Evolutionary conservation across 1,284 basidiomycete genomes (phyloP).

Genomic region (Tilletia walkeri): DNA sequence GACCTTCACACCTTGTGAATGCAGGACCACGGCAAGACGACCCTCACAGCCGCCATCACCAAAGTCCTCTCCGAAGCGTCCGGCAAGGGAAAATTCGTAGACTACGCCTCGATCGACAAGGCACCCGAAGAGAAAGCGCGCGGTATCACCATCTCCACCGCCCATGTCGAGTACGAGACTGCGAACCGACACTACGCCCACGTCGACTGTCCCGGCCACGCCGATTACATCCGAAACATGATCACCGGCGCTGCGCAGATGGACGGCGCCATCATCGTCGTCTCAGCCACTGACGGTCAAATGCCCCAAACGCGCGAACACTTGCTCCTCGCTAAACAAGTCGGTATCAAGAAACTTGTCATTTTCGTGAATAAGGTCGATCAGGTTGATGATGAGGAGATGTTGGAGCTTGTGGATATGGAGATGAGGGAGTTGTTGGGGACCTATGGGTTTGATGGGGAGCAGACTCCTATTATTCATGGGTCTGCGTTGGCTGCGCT

Average conservation of each 20-base stretch:
- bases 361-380: constrained; percentile 99
- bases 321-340: constrained; percentile 92
- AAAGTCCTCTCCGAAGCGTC: constrained; percentile 79
- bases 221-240: constrained; percentile 73
- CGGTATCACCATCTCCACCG: constrained; percentile 88
- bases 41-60: constrained; percentile 96
- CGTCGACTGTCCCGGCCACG: constrained; percentile 86
- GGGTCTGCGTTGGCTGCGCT: constrained; percentile 94
- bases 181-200: constrained; percentile 88
- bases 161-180: constrained; percentile 98
- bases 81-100: constrained; percentile 85
- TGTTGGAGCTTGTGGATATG: constrained; percentile 99
- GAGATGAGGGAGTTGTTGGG: constrained; percentile 98
- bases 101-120: constrained; percentile 98
- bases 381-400: constrained; percentile 92
- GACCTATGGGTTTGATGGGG: constrained; percentile 85
- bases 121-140: constrained; percentile 99
- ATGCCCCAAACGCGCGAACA: constrained; percentile 99
- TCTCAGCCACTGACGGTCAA: constrained; percentile 97
- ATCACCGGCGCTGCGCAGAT: constrained; percentile 99
- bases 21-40: constrained; percentile 67
- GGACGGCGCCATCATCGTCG: constrained; percentile 71
- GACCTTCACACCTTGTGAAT: neutral
- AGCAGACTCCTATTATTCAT: constrained; percentile 93
- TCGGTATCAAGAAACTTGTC: constrained; percentile 95